Percentiles rank a stretch among this genome's conserved stretches.
These are phyloP conservation scores for Iberis amara DNA, from an alignment of 441 rosid genomes.

Conservation along the genomic window DNA sequence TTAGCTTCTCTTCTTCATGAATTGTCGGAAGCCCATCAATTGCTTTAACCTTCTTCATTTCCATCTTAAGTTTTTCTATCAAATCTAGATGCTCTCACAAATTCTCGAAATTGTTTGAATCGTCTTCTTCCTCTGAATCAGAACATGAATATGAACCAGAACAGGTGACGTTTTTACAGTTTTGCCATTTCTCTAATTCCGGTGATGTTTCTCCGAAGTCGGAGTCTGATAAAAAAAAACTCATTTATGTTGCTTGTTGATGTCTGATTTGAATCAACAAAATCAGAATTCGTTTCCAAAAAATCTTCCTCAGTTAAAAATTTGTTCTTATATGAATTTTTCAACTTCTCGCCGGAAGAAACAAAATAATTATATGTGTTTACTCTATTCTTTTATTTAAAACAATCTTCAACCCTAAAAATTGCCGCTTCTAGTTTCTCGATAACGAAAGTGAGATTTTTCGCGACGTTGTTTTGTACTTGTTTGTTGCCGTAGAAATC, in stretches of 20 bases:
- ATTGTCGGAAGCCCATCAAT: conserved; percentile 85
- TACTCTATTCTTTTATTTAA: neutral
- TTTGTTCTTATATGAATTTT: too few species aligned
- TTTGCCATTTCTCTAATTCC: conserved; percentile 25
- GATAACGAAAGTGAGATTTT: conserved; percentile 16
- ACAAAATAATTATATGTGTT: conserved; percentile 30
- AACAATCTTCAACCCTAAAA: conserved; percentile 30
- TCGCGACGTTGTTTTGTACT: conserved; percentile 7
- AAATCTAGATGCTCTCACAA: conserved; percentile 90
- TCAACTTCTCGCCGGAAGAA: too few species aligned
- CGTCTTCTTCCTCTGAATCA: conserved; percentile 36
- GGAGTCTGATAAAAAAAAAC: conserved; percentile 49
- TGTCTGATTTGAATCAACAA: conserved; percentile 51
- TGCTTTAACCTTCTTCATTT: conserved; percentile 75
- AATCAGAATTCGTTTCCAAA: conserved; percentile 41
- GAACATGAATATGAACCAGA: too few species aligned
- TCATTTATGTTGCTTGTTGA: conserved; percentile 41
- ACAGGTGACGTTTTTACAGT: conserved; percentile 18
- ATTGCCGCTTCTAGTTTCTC: conserved; percentile 23
- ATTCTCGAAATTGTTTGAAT: conserved; percentile 45
- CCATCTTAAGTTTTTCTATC: conserved; percentile 84
- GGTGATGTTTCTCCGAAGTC: conserved; percentile 38
- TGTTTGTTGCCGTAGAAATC: conserved; percentile 10
- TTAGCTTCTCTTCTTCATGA: conserved; percentile 49
- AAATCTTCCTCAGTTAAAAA: conserved; percentile 44